Evolutionary conservation across 495 filamentous ascomycete species (phyloP).

Genomic region (Eremomyces bilateralis): DNA sequence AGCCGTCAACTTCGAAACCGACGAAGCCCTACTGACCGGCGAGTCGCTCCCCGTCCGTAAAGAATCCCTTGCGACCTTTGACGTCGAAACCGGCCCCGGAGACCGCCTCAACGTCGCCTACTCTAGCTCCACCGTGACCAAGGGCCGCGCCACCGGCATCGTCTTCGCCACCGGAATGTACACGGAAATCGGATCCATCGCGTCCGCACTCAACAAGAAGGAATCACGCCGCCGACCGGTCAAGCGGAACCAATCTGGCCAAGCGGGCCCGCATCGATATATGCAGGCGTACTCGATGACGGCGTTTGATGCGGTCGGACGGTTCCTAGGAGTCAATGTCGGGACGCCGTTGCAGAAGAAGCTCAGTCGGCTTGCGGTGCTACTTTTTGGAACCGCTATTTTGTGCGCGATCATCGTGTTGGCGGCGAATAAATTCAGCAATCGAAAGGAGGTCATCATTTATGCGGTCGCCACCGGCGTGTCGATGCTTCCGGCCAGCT

Average conservation of each 20-base stretch:
- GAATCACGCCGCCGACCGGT: constrained; percentile 19
- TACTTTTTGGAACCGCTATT: constrained; percentile 47
- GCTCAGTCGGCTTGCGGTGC: constrained; percentile 44
- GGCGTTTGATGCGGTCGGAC: constrained; percentile 38
- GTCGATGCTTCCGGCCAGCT: constrained; percentile 45
- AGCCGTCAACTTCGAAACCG: constrained; percentile 48
- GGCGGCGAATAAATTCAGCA: constrained; percentile 36
- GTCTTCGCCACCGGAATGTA: constrained; percentile 50
- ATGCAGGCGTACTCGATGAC: constrained; percentile 48
- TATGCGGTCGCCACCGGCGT: constrained; percentile 32
- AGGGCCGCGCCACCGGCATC: constrained; percentile 45
- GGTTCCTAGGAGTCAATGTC: constrained; percentile 30
- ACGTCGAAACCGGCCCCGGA: constrained; percentile 34
- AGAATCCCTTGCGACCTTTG: constrained; percentile 12
- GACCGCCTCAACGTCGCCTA: constrained; percentile 53
- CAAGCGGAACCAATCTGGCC: constrained; percentile 20
- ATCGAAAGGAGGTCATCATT: constrained; percentile 43
- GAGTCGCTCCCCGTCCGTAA: constrained; percentile 56
- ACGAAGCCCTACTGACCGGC: constrained; percentile 56
- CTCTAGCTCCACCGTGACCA: constrained; percentile 48
- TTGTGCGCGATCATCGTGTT: constrained; percentile 51
- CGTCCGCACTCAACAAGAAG: constrained; percentile 26
- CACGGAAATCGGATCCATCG: constrained; percentile 53
- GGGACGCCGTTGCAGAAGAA: constrained; percentile 44
- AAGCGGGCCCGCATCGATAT: constrained; percentile 32